Evolutionary conservation across 768 basidiomycete species (phyloP).

Genomic region (Russula brevipes): DNA sequence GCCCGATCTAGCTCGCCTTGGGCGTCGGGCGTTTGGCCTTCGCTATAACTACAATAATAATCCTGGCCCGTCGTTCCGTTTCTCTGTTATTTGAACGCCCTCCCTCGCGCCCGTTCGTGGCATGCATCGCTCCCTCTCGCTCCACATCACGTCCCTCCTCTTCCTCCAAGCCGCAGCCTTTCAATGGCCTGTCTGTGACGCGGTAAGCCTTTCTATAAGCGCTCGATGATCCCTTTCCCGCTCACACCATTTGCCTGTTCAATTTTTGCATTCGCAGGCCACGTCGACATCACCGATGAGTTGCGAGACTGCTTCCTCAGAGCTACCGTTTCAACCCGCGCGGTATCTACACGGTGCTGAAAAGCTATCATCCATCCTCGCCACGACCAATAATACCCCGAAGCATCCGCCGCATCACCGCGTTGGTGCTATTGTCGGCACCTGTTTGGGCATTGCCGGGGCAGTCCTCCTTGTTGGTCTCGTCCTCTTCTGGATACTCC

Average conservation of each 20-base stretch:
- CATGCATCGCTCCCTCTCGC: neutral
- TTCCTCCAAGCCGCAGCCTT: constrained; percentile 9
- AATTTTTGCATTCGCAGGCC: neutral
- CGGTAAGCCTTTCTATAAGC: neutral
- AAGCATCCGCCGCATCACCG: neutral
- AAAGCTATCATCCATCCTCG: neutral
- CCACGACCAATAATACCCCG: neutral
- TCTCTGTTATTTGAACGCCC: neutral
- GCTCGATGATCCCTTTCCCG: neutral
- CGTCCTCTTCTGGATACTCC: constrained; percentile 9
- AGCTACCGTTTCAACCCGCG: neutral
- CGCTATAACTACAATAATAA: constrained; percentile 11
- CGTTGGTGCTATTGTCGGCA: neutral
- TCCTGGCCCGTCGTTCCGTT: neutral
- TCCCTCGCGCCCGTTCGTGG: neutral
- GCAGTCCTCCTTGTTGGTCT: constrained; percentile 7
- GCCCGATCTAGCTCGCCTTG: neutral
- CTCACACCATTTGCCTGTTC: neutral
- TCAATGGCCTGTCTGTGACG: neutral
- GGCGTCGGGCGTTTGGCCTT: neutral
- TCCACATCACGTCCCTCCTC: neutral
- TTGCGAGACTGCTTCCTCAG: neutral
- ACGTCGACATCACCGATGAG: neutral
- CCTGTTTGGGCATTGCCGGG: constrained; percentile 2
- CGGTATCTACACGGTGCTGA: neutral